Percentiles rank a stretch among this genome's conserved stretches.
Conservation (phyloP, 371 early-diverging fungal genomes). For the Rhizopus delemar region DNA sequence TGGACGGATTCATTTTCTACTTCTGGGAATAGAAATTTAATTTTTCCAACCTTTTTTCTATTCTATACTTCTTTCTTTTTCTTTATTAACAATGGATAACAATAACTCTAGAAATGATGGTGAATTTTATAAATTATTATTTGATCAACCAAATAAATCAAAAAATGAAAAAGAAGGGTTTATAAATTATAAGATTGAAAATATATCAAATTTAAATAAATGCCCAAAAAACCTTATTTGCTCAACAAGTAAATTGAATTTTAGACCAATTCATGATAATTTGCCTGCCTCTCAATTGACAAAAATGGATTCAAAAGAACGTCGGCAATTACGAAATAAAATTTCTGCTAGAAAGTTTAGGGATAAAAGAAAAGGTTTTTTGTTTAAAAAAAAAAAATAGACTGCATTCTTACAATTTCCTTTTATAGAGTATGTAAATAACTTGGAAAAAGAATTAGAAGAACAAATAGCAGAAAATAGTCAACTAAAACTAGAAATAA, state of each 20-base stretch:
- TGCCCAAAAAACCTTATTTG: neutral
- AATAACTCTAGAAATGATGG: neutral
- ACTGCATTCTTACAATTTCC: constrained; percentile 5
- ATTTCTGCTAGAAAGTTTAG: constrained; percentile 90
- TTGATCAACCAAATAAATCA: neutral
- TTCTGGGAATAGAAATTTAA: neutral
- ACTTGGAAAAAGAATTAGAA: constrained; percentile 62
- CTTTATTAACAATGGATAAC: neutral
- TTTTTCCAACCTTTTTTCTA: neutral
- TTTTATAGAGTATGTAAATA: constrained; percentile 70
- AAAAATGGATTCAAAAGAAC: constrained; percentile 75
- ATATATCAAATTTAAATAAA: no score
- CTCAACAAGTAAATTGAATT: constrained; percentile 22
- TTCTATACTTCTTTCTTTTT: neutral
- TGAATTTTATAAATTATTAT: neutral
- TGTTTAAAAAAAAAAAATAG: constrained; percentile 2
- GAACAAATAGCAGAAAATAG: constrained; percentile 55
- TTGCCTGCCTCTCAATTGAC: constrained; percentile 46
- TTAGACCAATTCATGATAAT: constrained; percentile 21
- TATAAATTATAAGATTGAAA: no score
- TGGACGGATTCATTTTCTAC: neutral
- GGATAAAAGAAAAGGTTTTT: constrained; percentile 80
- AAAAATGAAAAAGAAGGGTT: no score
- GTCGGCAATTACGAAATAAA: constrained; percentile 87
- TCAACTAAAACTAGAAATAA: constrained; percentile 56